Evolutionary conservation across 805 yeast genomes (phyloP).

Genomic region (Myxozyma nipponensis): DNA sequence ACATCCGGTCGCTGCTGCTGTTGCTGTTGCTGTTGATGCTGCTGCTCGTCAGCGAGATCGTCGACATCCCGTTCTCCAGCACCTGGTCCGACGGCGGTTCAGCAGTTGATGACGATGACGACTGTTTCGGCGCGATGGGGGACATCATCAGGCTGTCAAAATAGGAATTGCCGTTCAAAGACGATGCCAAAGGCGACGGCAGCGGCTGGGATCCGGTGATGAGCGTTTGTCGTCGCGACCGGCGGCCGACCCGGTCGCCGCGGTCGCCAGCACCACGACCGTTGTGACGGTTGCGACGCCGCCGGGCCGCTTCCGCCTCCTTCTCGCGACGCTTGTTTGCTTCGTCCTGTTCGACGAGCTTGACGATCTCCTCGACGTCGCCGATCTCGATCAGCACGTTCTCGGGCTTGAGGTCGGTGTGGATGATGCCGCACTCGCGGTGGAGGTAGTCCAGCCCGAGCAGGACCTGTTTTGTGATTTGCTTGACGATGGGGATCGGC

Average conservation of each 20-base stretch:
- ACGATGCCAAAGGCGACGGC: conserved; percentile 77
- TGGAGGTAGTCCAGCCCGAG: conserved; percentile 70
- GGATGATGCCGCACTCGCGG: conserved; percentile 68
- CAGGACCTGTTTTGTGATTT: conserved; percentile 72
- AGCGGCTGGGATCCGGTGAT: conserved; percentile 91
- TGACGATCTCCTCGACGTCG: conserved; percentile 73
- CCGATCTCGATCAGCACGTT: conserved; percentile 76
- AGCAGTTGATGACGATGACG: conserved; percentile 5
- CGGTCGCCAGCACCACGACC: conserved; percentile 3
- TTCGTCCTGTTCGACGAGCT: conserved; percentile 61
- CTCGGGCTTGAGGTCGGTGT: conserved; percentile 71
- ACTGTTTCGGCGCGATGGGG: conserved; percentile 27
- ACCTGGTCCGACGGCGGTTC: background rate
- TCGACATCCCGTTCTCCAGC: conserved; percentile 21
- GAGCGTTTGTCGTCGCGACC: conserved; percentile 67
- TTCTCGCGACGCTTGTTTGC: conserved; percentile 43
- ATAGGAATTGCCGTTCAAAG: conserved; percentile 23
- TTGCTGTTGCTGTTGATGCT: background rate
- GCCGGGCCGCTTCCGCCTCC: conserved; percentile 35
- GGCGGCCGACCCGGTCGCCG: conserved; percentile 36
- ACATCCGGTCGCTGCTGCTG: background rate
- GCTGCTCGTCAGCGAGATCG: conserved; percentile 18
- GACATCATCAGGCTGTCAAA: conserved; percentile 33
- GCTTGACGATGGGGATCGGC: conserved; percentile 73
- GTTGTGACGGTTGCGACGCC: conserved; percentile 16